Evolutionary conservation across 805 yeast species (phyloP).

Genomic region (Pichia thaimueangensis): DNA sequence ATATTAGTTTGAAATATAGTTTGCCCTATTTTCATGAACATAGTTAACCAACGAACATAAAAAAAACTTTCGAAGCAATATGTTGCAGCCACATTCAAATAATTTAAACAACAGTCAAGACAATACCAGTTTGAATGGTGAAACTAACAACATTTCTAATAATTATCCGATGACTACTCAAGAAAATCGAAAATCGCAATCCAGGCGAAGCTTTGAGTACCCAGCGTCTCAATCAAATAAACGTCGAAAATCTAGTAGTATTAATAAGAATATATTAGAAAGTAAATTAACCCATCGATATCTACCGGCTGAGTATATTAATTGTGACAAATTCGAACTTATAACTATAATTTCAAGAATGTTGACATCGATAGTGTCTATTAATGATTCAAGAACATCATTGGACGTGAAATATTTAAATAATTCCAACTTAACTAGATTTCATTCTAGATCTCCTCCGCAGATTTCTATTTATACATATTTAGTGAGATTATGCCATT

Average conservation of each 20-base stretch:
- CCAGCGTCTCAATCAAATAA: not conserved
- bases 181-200: not conserved
- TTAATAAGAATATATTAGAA: no score
- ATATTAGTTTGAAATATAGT: no score
- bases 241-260: not conserved
- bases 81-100: no score
- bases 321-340: slow-evolving; percentile 65
- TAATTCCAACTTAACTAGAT: slow-evolving; percentile 59
- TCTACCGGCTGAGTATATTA: slow-evolving; percentile 49
- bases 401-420: slow-evolving; percentile 29
- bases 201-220: slow-evolving; percentile 2
- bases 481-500: slow-evolving; percentile 67
- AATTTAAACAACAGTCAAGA: no score
- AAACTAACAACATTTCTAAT: no score
- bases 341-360: slow-evolving; percentile 70
- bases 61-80: no score
- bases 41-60: no score
- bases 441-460: slow-evolving; percentile 93
- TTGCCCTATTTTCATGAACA: no score
- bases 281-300: no score
- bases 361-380: slow-evolving; percentile 64
- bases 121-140: no score
- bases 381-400: slow-evolving; percentile 51
- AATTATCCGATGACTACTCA: no score
- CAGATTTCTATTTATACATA: slow-evolving; percentile 75